These are phyloP conservation scores for Eucalyptus cloeziana DNA, from an alignment of 345 rosid genomes.

Conservation along the genomic window DNA sequence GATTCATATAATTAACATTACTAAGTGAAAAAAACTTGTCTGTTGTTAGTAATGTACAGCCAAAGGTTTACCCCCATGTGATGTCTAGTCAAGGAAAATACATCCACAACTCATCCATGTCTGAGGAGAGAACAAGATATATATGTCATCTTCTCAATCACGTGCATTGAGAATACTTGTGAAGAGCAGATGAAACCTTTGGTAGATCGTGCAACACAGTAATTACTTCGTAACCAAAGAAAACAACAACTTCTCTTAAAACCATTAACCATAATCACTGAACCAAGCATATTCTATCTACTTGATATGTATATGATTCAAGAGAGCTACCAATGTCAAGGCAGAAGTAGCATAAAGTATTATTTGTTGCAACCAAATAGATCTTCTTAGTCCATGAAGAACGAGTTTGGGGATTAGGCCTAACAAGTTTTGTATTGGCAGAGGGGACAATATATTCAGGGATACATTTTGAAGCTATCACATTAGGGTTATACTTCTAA, in stretches of 20 bases:
- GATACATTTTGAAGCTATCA: neutral
- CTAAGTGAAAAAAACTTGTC: neutral
- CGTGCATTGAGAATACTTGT: neutral
- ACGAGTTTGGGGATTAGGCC: neutral
- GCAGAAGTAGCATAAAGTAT: neutral
- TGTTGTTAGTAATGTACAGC: neutral
- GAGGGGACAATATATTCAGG: neutral
- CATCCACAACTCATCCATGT: neutral
- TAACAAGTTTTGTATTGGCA: neutral
- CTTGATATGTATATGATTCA: neutral
- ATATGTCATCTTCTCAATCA: neutral
- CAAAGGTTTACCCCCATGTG: neutral
- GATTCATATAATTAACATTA: neutral
- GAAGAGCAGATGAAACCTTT: neutral
- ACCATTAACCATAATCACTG: neutral
- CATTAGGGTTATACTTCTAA: neutral
- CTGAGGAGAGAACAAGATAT: neutral
- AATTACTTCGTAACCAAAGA: neutral
- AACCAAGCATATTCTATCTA: neutral
- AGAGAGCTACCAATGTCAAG: neutral
- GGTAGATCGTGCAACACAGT: neutral
- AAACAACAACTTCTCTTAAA: neutral
- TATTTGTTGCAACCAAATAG: neutral
- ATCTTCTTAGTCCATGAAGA: neutral
- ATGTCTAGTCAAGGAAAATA: neutral